A percentile compares a stretch with the other conserved stretches of the same genome.
Evolutionary conservation across 495 filamentous ascomycete species (phyloP).

Genomic region (Cercophora newfieldiana): DNA sequence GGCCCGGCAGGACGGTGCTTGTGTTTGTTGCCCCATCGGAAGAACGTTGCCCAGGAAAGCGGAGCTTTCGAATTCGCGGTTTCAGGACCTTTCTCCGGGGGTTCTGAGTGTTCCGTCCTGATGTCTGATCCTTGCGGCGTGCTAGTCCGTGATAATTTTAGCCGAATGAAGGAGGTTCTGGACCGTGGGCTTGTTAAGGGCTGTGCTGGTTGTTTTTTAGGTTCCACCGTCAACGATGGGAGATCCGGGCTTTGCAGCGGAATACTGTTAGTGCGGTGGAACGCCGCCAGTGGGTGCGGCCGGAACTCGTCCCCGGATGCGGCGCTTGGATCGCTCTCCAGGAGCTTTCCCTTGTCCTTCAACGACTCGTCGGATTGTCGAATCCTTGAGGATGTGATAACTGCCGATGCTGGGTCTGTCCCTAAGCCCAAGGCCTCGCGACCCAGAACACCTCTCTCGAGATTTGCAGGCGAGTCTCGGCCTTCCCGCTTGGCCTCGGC

Average conservation of each 20-base stretch:
- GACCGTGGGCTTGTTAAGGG: conserved; percentile 24
- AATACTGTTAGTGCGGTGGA: conserved; percentile 42
- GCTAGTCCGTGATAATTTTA: conserved; percentile 43
- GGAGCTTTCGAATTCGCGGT: conserved; percentile 42
- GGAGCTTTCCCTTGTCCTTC: conserved; percentile 24
- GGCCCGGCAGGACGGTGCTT: conserved; percentile 59
- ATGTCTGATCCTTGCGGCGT: conserved; percentile 36
- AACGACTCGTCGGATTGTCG: conserved; percentile 30
- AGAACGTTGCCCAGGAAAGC: conserved; percentile 67
- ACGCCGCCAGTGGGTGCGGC: conserved; percentile 29
- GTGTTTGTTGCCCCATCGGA: conserved; percentile 65
- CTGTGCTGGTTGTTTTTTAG: conserved; percentile 13
- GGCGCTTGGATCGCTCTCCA: conserved; percentile 17
- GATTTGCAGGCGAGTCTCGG: conserved; percentile 50
- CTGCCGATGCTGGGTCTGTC: conserved; percentile 43
- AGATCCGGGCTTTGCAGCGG: conserved; percentile 17
- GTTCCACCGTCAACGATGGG: conserved; percentile 6
- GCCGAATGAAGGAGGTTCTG: conserved; percentile 36
- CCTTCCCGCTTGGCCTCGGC: conserved; percentile 42
- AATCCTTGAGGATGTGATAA: conserved; percentile 48
- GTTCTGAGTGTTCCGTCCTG: conserved; percentile 39
- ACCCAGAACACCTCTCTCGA: conserved; percentile 56
- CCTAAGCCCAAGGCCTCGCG: conserved; percentile 50
- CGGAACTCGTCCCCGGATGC: conserved; percentile 16
- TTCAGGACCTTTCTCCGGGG: conserved; percentile 40